Evolutionary conservation across 2,329 filamentous ascomycete species (phyloP), one percentile per base, ranked within the genome.

Genomic region (Westerdykella aurantiaca): DNA sequence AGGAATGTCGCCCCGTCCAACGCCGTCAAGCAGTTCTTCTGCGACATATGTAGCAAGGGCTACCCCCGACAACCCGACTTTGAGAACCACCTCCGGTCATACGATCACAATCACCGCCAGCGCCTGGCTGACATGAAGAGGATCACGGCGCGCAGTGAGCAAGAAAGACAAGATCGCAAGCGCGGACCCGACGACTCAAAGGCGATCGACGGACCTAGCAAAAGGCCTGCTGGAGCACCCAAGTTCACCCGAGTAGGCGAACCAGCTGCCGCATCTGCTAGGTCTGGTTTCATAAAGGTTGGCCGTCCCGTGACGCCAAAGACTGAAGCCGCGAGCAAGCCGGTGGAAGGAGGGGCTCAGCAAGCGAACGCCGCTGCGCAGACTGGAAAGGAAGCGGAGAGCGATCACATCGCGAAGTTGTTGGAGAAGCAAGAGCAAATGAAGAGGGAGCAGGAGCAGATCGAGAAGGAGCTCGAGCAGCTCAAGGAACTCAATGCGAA

Each of bases 11-110:
- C 78, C 25, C 46, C 58, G 31, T 52, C 56, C 45, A 74, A 58
- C 22, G 75, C 62, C 9, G 53, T 62, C 42, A 57, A 57, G 40
- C 47, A 56, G 47, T 66, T 66, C 56, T 57, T 57, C 41, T 67
- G 81, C 73, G 80, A 83, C 34, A 80, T 97, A 43, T 97, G 93
- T 73, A 55, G 85, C 51, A 97, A 97, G 71, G 91, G 90, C 57
- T 98, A 97, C 70, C 82, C 84, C 1, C 88, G 93, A 44, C 91
- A 95, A 77, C 91, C 94, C 63, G 91, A 97, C 66, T 96, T 94
- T 67, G 91, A 97, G 69, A 85, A 90, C 6, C 93, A 98, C 67
- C 86, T 96, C 44, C 83, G 83, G 51, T 93, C 86, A 58, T 97
- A 97, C 69, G 93, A 97, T 64, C 93, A 98, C 70, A 86, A 87